phyloP scores from a whole-genome alignment of 75 land plant genomes.

The Pseudotsuga menziesii region DNA sequence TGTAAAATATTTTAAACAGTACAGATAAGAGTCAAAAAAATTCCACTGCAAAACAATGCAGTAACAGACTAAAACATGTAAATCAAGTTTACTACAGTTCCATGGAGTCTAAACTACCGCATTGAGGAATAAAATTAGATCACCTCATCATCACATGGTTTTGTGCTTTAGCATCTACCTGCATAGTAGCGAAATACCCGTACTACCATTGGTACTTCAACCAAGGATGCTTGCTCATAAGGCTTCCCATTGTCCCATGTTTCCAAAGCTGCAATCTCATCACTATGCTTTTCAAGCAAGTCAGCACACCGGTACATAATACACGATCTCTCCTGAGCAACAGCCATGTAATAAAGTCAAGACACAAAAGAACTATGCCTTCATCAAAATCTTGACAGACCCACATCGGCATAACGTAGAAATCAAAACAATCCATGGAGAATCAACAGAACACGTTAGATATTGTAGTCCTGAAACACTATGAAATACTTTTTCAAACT shows the following conservation, averaged over 20 bases:
- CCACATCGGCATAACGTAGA: no score
- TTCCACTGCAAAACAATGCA: neutral
- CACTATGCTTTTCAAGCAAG: constrained; percentile 77
- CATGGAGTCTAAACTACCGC: no score
- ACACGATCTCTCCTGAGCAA: constrained; percentile 64
- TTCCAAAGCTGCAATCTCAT: constrained; percentile 81
- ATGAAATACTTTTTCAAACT: no score
- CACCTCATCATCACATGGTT: no score
- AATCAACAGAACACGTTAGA: no score
- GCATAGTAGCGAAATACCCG: constrained; percentile 74
- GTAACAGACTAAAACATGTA: no score
- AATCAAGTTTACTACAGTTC: no score
- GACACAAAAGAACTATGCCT: no score
- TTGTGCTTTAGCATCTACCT: constrained; percentile 23
- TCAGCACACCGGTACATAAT: constrained; percentile 65
- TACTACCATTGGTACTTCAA: constrained; percentile 58
- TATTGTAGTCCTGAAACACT: no score
- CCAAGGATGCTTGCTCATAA: constrained; percentile 46
- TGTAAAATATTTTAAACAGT: constrained; percentile 14
- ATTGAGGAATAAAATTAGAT: no score
- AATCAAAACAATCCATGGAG: no score
- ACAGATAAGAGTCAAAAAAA: neutral
- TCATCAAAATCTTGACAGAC: no score
- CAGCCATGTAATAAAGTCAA: neutral
- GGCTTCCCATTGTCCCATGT: constrained; percentile 92